A percentile compares a stretch with the other conserved stretches of the same genome.
Conservation (phyloP, 2,329 filamentous ascomycete genomes). For the Grosmannia huntii region DNA sequence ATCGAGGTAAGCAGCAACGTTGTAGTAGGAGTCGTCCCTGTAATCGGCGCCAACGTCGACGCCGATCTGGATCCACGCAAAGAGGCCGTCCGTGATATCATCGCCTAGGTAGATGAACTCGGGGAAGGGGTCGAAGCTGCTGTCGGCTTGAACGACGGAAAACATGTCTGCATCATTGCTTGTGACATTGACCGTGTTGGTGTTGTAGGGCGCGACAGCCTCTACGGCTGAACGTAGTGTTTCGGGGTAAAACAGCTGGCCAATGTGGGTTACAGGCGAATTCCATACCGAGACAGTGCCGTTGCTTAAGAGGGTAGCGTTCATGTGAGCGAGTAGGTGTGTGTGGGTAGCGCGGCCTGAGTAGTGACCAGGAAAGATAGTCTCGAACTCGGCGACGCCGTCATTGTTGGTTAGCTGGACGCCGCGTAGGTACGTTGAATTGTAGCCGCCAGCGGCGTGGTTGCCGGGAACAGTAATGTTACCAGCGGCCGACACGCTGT, state of each 20-base stretch:
- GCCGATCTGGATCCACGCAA: constrained; percentile 37
- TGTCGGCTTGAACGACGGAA: constrained; percentile 28
- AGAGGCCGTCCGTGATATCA: constrained; percentile 31
- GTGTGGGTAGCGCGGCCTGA: constrained; percentile 24
- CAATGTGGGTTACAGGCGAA: constrained; percentile 36
- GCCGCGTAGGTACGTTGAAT: constrained; percentile 30
- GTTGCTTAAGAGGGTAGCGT: constrained; percentile 28
- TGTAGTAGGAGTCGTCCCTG: constrained; percentile 36
- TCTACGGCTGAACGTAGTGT: constrained; percentile 36
- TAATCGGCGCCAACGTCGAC: constrained; percentile 27
- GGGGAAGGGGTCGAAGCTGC: constrained; percentile 30
- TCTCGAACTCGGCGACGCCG: constrained; percentile 28
- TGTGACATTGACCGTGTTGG: constrained; percentile 27
- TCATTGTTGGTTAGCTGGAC: constrained; percentile 27
- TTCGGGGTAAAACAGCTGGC: constrained; percentile 49
- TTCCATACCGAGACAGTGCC: constrained; percentile 35
- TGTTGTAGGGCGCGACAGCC: constrained; percentile 29
- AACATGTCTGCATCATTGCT: constrained; percentile 29
- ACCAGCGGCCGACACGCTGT: too few species aligned
- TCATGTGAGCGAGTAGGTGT: constrained; percentile 18
- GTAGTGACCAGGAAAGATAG: constrained; percentile 32
- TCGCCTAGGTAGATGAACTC: constrained; percentile 45
- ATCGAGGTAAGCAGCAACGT: constrained; percentile 9
- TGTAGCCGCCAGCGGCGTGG: constrained; percentile 18
- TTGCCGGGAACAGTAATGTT: too few species aligned